These are phyloP conservation scores for Rutstroemia sp. DNA, from an alignment of 2,329 filamentous ascomycete genomes.

Conservation along the genomic window DNA sequence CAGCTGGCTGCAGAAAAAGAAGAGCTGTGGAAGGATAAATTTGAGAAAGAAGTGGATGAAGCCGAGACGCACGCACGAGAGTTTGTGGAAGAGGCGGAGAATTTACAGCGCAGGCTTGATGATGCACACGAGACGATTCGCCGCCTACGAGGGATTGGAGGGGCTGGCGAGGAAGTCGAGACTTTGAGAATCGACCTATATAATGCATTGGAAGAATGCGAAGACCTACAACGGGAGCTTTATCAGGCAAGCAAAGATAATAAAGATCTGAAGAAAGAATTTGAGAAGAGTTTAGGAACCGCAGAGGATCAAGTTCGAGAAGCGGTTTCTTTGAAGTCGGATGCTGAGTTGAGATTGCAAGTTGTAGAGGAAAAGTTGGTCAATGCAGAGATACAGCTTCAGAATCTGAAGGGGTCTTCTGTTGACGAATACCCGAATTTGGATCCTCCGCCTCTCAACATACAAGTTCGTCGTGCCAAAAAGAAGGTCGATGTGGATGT, in stretches of 20 bases:
- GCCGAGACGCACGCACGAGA: neutral
- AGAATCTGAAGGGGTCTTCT: neutral
- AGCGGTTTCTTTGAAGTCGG: neutral
- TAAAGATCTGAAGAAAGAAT: neutral
- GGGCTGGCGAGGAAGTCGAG: neutral
- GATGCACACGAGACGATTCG: neutral
- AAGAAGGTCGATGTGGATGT: no score
- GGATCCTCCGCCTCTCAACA: no score
- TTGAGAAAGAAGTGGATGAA: neutral
- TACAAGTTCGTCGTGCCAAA: no score
- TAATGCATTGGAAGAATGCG: conserved; percentile 5
- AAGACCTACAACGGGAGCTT: neutral
- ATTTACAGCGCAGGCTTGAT: conserved; percentile 2
- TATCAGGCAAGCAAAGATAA: neutral
- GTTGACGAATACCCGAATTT: no score
- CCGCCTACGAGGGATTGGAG: neutral
- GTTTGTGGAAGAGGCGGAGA: neutral
- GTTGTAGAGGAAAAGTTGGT: neutral
- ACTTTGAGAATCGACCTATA: neutral
- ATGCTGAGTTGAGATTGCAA: neutral
- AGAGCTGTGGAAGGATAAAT: neutral
- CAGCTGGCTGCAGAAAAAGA: neutral
- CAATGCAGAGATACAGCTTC: neutral
- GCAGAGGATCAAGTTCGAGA: neutral
- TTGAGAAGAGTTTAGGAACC: neutral